These are phyloP conservation scores for Lactifluus volemus DNA, from an alignment of 768 basidiomycete species.

Conservation along the genomic window DNA sequence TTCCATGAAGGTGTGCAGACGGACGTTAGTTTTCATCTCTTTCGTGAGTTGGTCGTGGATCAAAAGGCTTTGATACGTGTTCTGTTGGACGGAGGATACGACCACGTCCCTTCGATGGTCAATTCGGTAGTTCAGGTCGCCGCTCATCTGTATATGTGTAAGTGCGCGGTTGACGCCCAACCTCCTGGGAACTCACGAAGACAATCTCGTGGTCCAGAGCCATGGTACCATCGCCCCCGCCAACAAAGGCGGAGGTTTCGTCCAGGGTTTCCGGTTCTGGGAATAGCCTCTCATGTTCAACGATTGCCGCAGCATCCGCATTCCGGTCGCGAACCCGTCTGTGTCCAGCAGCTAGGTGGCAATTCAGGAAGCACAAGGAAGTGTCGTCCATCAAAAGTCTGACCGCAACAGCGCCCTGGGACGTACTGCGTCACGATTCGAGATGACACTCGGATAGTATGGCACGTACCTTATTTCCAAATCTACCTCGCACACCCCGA, in stretches of 20 bases:
- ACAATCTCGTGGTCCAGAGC: constrained; percentile 93
- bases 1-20: constrained; percentile 76
- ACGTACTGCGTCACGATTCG: neutral
- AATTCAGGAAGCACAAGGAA: constrained; percentile 91
- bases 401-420: constrained; percentile 81
- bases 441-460: neutral
- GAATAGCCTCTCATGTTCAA: constrained; percentile 75
- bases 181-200: constrained; percentile 45
- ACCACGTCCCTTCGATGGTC: constrained; percentile 86
- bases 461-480: constrained; percentile 85
- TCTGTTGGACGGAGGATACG: constrained; percentile 55
- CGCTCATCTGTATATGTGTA: constrained; percentile 50
- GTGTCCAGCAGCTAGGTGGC: constrained; percentile 95
- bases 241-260: constrained; percentile 61
- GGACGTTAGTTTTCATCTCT: constrained; percentile 82
- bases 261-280: constrained; percentile 36
- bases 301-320: constrained; percentile 75
- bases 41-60: constrained; percentile 83
- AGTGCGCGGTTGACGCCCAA: neutral
- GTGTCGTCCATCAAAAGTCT: constrained; percentile 88
- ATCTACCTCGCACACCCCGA: constrained; percentile 84
- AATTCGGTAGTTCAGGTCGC: constrained; percentile 97
- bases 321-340: constrained; percentile 74
- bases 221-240: constrained; percentile 90
- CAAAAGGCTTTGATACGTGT: constrained; percentile 55